Percentiles rank a stretch among this genome's conserved stretches.
phyloP scores from a whole-genome alignment of 2,329 filamentous ascomycete species.

The Cercospora zeina region DNA sequence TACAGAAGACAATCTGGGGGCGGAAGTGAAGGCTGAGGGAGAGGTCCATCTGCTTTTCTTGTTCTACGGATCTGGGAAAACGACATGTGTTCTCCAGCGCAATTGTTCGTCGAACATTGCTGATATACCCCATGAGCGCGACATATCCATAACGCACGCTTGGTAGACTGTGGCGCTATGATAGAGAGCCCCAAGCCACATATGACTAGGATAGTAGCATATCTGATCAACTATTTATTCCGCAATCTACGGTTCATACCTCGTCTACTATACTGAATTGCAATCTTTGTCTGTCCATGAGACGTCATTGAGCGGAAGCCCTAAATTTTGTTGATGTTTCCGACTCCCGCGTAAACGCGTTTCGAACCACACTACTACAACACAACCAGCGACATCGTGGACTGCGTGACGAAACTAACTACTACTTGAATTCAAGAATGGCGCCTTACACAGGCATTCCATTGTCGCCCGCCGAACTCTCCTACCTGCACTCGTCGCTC shows the following conservation, averaged over 20 bases:
- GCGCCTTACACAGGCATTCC: conserved; percentile 62
- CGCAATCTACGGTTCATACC: neutral
- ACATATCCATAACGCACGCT: conserved; percentile 11
- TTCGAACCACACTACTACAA: neutral
- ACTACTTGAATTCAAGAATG: conserved; percentile 47
- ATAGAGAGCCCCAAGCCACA: neutral
- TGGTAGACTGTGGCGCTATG: conserved; percentile 11
- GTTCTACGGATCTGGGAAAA: neutral
- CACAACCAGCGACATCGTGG: neutral
- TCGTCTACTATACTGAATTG: neutral
- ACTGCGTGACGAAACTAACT: neutral
- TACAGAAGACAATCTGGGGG: conserved; percentile 19
- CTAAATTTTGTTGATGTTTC: neutral
- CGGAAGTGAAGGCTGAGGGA: conserved; percentile 5
- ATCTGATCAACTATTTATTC: conserved; percentile 1
- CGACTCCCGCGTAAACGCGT: neutral
- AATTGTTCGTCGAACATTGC: conserved; percentile 15
- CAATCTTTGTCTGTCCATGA: neutral
- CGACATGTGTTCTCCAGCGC: conserved; percentile 12
- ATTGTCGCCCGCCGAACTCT: conserved; percentile 92
- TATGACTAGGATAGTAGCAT: conserved; percentile 11
- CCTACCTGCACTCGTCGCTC: conserved; percentile 89
- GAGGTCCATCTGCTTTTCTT: conserved; percentile 21
- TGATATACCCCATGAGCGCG: conserved; percentile 31
- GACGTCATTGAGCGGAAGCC: neutral